Percentiles rank a stretch among this genome's conserved stretches.
Conservation (phyloP, 768 basidiomycete species). For the Dioszegia crocea region DNA sequence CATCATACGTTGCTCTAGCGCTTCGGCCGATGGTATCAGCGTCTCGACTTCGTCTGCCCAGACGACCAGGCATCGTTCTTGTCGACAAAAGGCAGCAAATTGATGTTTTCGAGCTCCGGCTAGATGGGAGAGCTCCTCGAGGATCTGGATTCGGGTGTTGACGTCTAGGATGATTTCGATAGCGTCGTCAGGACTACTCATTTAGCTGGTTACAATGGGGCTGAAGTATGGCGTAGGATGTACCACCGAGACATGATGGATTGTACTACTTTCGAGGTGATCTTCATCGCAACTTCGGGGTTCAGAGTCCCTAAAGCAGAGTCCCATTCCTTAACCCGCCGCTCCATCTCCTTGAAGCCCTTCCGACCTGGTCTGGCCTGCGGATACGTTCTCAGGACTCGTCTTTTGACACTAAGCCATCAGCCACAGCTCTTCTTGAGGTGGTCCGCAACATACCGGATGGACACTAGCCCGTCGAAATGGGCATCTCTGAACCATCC, state of each 20-base stretch:
- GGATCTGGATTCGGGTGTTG: constrained; percentile 78
- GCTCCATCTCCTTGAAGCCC: constrained; percentile 26
- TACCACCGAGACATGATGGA: constrained; percentile 45
- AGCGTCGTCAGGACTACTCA: constrained; percentile 22
- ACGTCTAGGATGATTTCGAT: constrained; percentile 57
- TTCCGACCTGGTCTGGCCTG: constrained; percentile 22
- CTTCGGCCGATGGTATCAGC: constrained; percentile 60
- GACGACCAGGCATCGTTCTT: constrained; percentile 76
- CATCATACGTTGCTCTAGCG: constrained; percentile 66
- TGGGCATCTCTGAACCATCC: constrained; percentile 47
- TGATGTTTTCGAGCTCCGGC: constrained; percentile 83
- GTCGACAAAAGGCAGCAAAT: constrained; percentile 79
- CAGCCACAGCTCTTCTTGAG: constrained; percentile 5
- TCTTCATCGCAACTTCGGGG: constrained; percentile 45
- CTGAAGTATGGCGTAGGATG: constrained; percentile 1
- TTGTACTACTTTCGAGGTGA: constrained; percentile 44
- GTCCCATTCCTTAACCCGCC: constrained; percentile 43
- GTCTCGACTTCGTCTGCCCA: constrained; percentile 77
- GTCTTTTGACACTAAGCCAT: constrained; percentile 32
- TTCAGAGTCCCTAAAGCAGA: constrained; percentile 42
- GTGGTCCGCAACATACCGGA: constrained; percentile 27
- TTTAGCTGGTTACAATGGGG: constrained; percentile 6
- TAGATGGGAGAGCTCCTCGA: constrained; percentile 72
- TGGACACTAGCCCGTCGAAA: constrained; percentile 43
- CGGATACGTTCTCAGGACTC: constrained; percentile 31